Evolutionary conservation across 164 flowering plant genomes (phyloP).

Genomic region (Chimonanthus praecox): DNA sequence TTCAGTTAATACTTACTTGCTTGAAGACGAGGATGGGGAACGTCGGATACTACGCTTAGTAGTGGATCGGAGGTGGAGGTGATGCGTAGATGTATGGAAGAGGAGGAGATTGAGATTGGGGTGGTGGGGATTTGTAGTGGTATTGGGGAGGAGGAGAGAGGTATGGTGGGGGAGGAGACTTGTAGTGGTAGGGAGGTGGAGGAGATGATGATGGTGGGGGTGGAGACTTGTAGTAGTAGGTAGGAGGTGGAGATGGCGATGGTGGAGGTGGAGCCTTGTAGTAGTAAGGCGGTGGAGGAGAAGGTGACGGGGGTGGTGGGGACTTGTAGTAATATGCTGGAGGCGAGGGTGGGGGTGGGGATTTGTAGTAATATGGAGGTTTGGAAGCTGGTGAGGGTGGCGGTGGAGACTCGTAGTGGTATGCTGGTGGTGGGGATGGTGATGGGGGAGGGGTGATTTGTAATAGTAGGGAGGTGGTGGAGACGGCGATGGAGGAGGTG

Average conservation of each 20-base stretch:
- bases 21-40: background rate
- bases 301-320: background rate
- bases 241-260: too few species aligned
- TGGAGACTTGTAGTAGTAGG: slow-evolving; percentile 4
- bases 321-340: slow-evolving; percentile 11
- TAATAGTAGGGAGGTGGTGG: background rate
- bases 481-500: background rate
- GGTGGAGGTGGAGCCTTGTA: too few species aligned
- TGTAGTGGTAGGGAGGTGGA: too few species aligned
- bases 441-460: background rate
- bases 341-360: background rate
- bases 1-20: slow-evolving; percentile 9
- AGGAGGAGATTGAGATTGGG: slow-evolving; percentile 24
- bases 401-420: too few species aligned
- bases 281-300: background rate
- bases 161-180: background rate
- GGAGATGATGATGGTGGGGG: too few species aligned
- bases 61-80: slow-evolving; percentile 20
- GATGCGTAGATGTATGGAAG: slow-evolving; percentile 24
- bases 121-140: slow-evolving; percentile 14
- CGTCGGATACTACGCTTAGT: slow-evolving; percentile 2
- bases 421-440: slow-evolving; percentile 8
- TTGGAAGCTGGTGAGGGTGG: too few species aligned
- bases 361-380: too few species aligned
- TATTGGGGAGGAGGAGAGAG: slow-evolving; percentile 4